Evolutionary conservation across 73 alveolate species (phyloP).

Genomic region (Tetrahymena borealis): DNA sequence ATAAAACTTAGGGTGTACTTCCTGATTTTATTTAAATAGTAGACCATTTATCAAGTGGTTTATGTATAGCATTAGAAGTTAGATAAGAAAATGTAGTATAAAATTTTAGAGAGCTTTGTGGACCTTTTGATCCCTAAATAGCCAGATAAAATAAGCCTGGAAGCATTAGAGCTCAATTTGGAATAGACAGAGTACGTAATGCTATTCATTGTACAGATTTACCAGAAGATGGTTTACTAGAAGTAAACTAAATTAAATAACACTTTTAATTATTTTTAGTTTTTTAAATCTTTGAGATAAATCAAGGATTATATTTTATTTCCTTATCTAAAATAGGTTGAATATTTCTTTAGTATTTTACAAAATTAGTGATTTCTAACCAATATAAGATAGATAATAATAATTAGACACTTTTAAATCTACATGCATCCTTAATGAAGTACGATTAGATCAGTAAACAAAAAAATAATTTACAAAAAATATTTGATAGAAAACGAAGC

Average conservation of each 20-base stretch:
- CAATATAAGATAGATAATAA: not conserved
- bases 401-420: too few species aligned
- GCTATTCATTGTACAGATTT: constrained; percentile 98
- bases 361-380: constrained; percentile 31
- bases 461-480: too few species aligned
- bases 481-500: too few species aligned
- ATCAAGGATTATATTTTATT: not conserved
- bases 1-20: constrained; percentile 61
- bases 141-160: constrained; percentile 87
- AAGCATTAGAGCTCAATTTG: constrained; percentile 95
- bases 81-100: constrained; percentile 91
- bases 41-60: constrained; percentile 92
- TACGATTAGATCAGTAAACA: too few species aligned
- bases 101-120: constrained; percentile 78
- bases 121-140: constrained; percentile 98
- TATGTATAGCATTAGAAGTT: constrained; percentile 91
- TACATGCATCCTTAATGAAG: too few species aligned
- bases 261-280: not conserved
- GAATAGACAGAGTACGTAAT: constrained; percentile 87
- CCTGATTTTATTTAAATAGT: constrained; percentile 89
- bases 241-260: not conserved
- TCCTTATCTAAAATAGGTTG: constrained; percentile 32
- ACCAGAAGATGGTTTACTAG: constrained; percentile 96
- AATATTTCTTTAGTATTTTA: constrained; percentile 74
- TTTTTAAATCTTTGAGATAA: not conserved